A percentile compares a stretch with the other conserved stretches of the same genome.
Evolutionary conservation across 2,329 filamentous ascomycete genomes (phyloP).

Genomic region (Calonectria pseudoreteaudii): DNA sequence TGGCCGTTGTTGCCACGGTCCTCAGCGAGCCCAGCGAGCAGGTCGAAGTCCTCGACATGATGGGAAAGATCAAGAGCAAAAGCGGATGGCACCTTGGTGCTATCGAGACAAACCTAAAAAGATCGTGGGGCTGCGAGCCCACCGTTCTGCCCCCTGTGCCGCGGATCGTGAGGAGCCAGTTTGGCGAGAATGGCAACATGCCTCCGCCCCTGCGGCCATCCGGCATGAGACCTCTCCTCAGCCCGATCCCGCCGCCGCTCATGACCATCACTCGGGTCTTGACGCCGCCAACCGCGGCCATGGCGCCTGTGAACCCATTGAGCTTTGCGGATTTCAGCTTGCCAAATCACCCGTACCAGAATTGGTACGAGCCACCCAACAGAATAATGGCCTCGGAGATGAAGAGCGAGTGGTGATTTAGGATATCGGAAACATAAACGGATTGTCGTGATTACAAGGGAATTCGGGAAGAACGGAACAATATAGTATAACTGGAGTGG

Average conservation of each 20-base stretch:
- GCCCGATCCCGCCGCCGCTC: conserved; percentile 20
- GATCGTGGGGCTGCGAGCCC: conserved; percentile 78
- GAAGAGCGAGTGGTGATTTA: not conserved
- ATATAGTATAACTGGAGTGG: not conserved
- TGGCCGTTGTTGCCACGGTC: conserved; percentile 81
- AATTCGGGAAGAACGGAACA: too few relatives aligned
- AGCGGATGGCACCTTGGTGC: conserved; percentile 83
- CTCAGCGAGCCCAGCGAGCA: conserved; percentile 78
- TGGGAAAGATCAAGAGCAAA: conserved; percentile 79
- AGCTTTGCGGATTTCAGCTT: conserved; percentile 81
- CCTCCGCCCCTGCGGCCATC: conserved; percentile 7
- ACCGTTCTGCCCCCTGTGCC: conserved; percentile 28
- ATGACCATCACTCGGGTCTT: conserved; percentile 30
- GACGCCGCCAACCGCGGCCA: conserved; percentile 44
- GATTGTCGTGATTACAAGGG: not conserved
- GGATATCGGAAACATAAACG: too few relatives aligned
- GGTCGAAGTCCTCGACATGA: conserved; percentile 81
- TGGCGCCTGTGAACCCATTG: conserved; percentile 73
- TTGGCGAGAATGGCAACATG: not conserved
- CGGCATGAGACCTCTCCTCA: not conserved
- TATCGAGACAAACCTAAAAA: conserved; percentile 78
- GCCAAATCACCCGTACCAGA: conserved; percentile 84
- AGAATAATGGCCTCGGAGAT: conserved; percentile 37
- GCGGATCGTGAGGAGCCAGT: not conserved
- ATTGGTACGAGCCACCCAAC: conserved; percentile 81